These are phyloP conservation scores for Picea abies DNA, from an alignment of 83 land plant genomes.

Conservation along the genomic window DNA sequence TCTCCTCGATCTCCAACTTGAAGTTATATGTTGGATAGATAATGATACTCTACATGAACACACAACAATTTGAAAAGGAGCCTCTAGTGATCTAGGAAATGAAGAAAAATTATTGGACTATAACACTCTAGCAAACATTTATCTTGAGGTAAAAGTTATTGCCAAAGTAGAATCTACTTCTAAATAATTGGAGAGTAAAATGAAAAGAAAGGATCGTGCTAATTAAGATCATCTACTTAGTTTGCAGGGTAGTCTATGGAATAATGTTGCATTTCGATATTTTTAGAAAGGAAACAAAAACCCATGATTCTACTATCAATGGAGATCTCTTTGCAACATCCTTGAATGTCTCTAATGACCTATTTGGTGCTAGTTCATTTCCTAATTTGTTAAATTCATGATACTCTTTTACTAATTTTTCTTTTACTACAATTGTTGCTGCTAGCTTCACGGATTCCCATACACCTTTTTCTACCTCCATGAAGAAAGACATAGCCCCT, in stretches of 20 bases:
- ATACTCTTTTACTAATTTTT: too few species aligned
- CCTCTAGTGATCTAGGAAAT: constrained; percentile 35
- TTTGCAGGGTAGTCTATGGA: constrained; percentile 41
- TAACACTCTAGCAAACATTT: constrained; percentile 37
- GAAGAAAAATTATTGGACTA: constrained; percentile 46
- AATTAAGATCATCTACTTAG: constrained; percentile 59
- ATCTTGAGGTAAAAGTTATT: constrained; percentile 35
- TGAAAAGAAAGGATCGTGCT: constrained; percentile 45
- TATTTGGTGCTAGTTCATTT: too few species aligned
- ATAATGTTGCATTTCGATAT: constrained; percentile 25
- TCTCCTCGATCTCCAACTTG: too few species aligned
- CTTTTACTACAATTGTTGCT: too few species aligned
- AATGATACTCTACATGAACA: constrained; percentile 66
- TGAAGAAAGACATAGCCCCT: too few species aligned
- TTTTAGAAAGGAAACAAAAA: background rate
- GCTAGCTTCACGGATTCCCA: too few species aligned
- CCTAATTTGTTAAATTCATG: too few species aligned
- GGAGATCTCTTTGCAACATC: background rate
- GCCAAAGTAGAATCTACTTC: constrained; percentile 31
- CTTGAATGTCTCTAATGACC: too few species aligned
- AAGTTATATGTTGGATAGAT: constrained; percentile 12
- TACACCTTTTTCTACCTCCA: too few species aligned
- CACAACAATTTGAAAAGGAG: constrained; percentile 53
- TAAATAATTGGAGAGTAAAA: constrained; percentile 35
- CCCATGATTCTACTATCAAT: background rate